Base-by-base conservation (phyloP, 176 grass and related monocot species). In the Oryza australiensis region DNA sequence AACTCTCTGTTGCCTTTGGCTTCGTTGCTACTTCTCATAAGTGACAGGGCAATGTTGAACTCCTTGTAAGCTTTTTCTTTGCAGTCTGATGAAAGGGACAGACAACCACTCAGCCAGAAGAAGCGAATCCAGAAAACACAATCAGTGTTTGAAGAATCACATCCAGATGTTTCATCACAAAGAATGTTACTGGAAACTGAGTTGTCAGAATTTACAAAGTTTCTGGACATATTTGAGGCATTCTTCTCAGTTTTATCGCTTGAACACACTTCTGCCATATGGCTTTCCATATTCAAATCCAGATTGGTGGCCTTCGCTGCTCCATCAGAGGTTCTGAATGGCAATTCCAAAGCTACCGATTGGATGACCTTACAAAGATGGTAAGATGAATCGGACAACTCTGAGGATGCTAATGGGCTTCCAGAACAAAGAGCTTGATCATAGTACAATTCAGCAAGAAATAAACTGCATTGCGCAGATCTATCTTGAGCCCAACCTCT, bases 361-460 rank as follows among this genome's bases (percentile, higher is more conserved):
- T 94, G 88, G 65, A 98, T 93, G 68, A 98, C 82, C 87, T 93
- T 93, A 86, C 95, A 94, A 84, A 98, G 86, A 87, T 93, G 90
- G 84, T 94, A 94, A 78, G 83, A 87, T 68, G 86, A 90, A 86
- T 98, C 90, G 86, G 86, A 89, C 23, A 93, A 72, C 45, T 91
- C 88, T 51, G 74, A 86, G 55, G 80, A 86, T 84, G 79, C 88
- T 75, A 76, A 84, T 87, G 85, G 88, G 75, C 73, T 89, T 84
- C 76, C 77, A 82, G 84, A 90, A 88, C 84, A 92, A 43, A 89
- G 75, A 82, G 88, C 95, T 60, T 13, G 80, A 84, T 98, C 95
- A 88, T 91, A 91, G 84, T 90, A 98, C 80, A 98, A 34, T 82
- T 98, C 92, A 87, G 90, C 92, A 75, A 98, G 86, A 98, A 94